Base-by-base conservation (phyloP, 1,284 basidiomycete species). In the Malassezia japonica region DNA sequence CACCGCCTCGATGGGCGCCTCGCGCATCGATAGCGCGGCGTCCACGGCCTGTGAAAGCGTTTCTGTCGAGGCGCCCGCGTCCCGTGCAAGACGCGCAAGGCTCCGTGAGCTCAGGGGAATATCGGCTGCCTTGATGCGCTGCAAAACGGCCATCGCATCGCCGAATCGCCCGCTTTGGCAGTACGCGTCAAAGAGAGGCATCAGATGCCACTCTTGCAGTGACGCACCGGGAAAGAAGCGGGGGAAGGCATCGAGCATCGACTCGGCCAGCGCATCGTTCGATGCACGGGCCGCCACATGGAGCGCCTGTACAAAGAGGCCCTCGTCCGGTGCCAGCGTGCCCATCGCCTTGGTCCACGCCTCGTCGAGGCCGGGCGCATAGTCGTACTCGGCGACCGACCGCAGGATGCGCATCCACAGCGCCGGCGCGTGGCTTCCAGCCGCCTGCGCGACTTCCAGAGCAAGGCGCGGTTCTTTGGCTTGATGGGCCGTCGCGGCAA, bases 371-470 rank as follows among this genome's bases (percentile, higher is more conserved):
- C 57, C 67, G 7, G 60, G 57, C 8, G 61, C 15, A 36, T 60
- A 64, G 34, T 55, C 54, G 1, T 52, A 52, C 25, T 60, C 54
- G 12, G 65, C 63, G 28, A 60, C 65, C 1, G 46, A 41, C 9
- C 62, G 53, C 25, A 70, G 54, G 13, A 63, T 48, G 9, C 55
- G 40, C 59, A 67, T 66, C 64, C 65, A 67, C 12, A 56, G 2
- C 43, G 49, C 13, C 46, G 40, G 48, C 0, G 51, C 6, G 21
- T 32, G 23, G 38, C 40, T 13, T 63, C 59, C 16, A 57, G 27
- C 32, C 48, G 46, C 10, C 23, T 42, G 46, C 3, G 58, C 57
- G 6, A 67, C 45, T 38, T 70, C 65, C 20, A 50, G 48, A 1
- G 60, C 60, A 4, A 62, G 31, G 9, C 61, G 46, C 13, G 53